Evolutionary conservation across 2,329 filamentous ascomycete genomes (phyloP).

Genomic region (Cercospora sp.): DNA sequence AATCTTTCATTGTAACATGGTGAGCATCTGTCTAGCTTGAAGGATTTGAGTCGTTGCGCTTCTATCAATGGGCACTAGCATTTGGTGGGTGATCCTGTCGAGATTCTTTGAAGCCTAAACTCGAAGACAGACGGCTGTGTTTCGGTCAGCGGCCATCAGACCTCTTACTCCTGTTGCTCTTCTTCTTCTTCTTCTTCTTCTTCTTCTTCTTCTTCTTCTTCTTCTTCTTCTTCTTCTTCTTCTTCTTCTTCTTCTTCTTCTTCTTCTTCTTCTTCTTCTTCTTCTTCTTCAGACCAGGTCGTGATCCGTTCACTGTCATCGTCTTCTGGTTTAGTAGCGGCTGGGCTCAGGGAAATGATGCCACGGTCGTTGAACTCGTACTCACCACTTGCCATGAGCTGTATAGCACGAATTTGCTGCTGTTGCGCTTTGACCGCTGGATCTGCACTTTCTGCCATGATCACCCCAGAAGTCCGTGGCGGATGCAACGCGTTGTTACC

Average conservation of each 20-base stretch:
- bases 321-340: neutral
- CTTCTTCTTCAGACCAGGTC: neutral
- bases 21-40: no score
- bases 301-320: neutral
- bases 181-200: neutral
- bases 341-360: neutral
- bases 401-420: neutral
- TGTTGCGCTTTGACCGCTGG: neutral
- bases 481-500: neutral
- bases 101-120: neutral
- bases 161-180: neutral
- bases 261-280: neutral
- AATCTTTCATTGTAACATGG: no score
- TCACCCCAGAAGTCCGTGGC: neutral
- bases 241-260: neutral
- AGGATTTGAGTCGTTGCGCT: no score
- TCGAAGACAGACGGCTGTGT: neutral
- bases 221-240: neutral
- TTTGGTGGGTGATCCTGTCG: no score
- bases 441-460: neutral
- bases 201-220: neutral
- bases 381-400: neutral
- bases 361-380: neutral
- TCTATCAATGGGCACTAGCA: no score
- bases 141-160: neutral